Percentiles rank a stretch among this genome's conserved stretches.
phyloP scores from a whole-genome alignment of 1,284 basidiomycete genomes.

The Heterobasidion occidentale region DNA sequence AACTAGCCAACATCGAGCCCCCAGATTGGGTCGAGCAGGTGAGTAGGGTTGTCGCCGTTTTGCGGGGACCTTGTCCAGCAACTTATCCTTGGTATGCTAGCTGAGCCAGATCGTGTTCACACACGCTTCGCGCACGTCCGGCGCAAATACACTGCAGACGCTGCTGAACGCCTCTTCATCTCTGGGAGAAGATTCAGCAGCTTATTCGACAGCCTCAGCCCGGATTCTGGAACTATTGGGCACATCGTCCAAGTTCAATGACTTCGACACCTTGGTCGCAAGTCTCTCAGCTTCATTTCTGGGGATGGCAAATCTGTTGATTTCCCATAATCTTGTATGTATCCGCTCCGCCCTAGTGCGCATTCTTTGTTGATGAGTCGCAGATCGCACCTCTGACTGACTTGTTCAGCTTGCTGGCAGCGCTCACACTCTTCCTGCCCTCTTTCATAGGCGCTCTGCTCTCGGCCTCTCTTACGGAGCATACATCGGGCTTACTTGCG shows the following conservation, averaged over 20 bases:
- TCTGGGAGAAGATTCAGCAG: background rate
- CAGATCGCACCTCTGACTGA: slow-evolving; percentile 11
- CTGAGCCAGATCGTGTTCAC: slow-evolving; percentile 50
- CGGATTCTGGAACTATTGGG: slow-evolving; percentile 10
- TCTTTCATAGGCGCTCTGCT: slow-evolving; percentile 9
- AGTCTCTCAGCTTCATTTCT: background rate
- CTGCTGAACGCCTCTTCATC: slow-evolving; percentile 27
- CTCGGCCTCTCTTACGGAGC: background rate
- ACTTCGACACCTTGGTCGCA: background rate
- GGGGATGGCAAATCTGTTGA: slow-evolving; percentile 6
- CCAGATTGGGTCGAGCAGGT: slow-evolving; percentile 54
- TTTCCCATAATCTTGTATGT: background rate
- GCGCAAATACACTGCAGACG: slow-evolving; percentile 44
- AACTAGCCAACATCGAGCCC: slow-evolving; percentile 24
- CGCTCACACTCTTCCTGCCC: slow-evolving; percentile 10
- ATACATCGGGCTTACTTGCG: too few species aligned
- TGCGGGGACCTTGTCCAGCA: background rate
- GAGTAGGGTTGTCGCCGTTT: slow-evolving; percentile 10
- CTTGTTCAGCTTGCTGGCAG: slow-evolving; percentile 11
- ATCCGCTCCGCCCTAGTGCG: background rate
- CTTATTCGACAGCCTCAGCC: slow-evolving; percentile 9
- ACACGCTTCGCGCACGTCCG: slow-evolving; percentile 34
- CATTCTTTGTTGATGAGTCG: background rate
- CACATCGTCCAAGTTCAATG: background rate
- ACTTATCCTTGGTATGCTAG: slow-evolving; percentile 23